These are phyloP conservation scores for Plasmodium vinckei DNA, from an alignment of 169 alveolate genomes.

Conservation along the genomic window DNA sequence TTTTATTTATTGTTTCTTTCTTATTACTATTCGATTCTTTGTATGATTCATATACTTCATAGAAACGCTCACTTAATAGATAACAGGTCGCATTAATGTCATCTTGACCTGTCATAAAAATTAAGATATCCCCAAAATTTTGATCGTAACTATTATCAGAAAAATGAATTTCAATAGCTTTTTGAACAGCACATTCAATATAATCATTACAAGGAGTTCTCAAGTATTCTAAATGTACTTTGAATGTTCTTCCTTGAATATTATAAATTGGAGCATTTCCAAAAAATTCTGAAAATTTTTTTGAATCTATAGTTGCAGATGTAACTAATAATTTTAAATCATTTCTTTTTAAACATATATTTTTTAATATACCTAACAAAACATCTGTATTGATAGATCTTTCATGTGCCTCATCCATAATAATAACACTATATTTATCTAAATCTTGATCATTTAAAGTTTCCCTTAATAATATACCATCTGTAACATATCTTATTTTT, in stretches of 20 bases:
- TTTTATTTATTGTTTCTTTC: slow-evolving; percentile 68
- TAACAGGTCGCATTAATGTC: slow-evolving; percentile 99
- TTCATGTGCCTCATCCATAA: slow-evolving; percentile 99
- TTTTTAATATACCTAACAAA: slow-evolving; percentile 97
- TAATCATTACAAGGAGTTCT: slow-evolving; percentile 96
- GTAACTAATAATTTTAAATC: slow-evolving; percentile 98
- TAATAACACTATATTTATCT: slow-evolving; percentile 96
- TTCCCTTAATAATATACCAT: slow-evolving; percentile 99
- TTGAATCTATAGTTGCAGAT: slow-evolving; percentile 99
- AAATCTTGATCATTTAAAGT: slow-evolving; percentile 98
- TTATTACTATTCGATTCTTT: slow-evolving; percentile 61
- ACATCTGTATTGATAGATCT: slow-evolving; percentile 99
- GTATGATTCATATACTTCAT: slow-evolving; percentile 79
- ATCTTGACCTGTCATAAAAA: slow-evolving; percentile 99
- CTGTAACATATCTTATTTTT: slow-evolving; percentile 99
- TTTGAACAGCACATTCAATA: slow-evolving; percentile 99
- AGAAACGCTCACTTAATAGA: slow-evolving; percentile 93
- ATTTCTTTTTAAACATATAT: slow-evolving; percentile 94
- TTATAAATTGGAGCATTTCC: slow-evolving; percentile 98
- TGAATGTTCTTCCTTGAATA: slow-evolving; percentile 99
- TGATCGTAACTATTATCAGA: slow-evolving; percentile 78
- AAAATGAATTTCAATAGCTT: slow-evolving; percentile 97
- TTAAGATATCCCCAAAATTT: slow-evolving; percentile 95
- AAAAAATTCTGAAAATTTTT: slow-evolving; percentile 97
- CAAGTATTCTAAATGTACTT: slow-evolving; percentile 95